These are phyloP conservation scores for Chaetothyriales sp. DNA, from an alignment of 2,329 filamentous ascomycete species.

Conservation along the genomic window DNA sequence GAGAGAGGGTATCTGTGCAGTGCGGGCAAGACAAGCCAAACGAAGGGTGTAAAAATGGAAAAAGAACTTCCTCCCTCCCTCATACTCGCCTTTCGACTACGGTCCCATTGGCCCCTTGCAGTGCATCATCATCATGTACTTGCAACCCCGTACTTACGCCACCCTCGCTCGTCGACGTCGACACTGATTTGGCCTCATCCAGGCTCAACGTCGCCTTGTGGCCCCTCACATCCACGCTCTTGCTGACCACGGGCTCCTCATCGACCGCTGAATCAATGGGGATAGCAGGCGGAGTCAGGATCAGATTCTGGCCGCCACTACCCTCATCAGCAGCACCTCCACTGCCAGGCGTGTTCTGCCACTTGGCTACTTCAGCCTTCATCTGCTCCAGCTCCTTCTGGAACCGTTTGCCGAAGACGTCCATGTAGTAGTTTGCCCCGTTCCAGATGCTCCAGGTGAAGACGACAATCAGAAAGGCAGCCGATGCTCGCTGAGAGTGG, in stretches of 20 bases:
- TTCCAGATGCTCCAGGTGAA: slow-evolving; percentile 95
- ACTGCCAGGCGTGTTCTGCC: slow-evolving; percentile 47
- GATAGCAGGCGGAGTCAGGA: slow-evolving; percentile 7
- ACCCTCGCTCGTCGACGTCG: neutral
- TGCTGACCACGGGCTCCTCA: neutral
- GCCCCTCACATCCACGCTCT: neutral
- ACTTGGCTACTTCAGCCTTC: slow-evolving; percentile 75
- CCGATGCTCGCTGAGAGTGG: slow-evolving; percentile 66
- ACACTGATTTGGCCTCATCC: slow-evolving; percentile 5
- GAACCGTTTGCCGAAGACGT: slow-evolving; percentile 91
- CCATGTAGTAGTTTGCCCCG: slow-evolving; percentile 93
- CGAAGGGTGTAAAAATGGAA: neutral
- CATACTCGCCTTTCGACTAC: neutral
- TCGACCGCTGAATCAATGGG: slow-evolving; percentile 1
- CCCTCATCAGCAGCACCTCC: neutral
- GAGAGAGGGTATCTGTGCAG: neutral
- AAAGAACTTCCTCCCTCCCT: slow-evolving; percentile 1
- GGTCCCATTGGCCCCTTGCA: slow-evolving; percentile 2
- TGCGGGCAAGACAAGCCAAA: neutral
- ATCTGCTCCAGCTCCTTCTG: slow-evolving; percentile 88
- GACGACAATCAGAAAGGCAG: slow-evolving; percentile 60
- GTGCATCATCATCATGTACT: neutral
- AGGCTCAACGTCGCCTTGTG: slow-evolving; percentile 9
- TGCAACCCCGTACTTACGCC: neutral
- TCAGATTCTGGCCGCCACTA: neutral